Conservation (phyloP, 169 alveolate genomes). For the Eimeria necatrix region DNA sequence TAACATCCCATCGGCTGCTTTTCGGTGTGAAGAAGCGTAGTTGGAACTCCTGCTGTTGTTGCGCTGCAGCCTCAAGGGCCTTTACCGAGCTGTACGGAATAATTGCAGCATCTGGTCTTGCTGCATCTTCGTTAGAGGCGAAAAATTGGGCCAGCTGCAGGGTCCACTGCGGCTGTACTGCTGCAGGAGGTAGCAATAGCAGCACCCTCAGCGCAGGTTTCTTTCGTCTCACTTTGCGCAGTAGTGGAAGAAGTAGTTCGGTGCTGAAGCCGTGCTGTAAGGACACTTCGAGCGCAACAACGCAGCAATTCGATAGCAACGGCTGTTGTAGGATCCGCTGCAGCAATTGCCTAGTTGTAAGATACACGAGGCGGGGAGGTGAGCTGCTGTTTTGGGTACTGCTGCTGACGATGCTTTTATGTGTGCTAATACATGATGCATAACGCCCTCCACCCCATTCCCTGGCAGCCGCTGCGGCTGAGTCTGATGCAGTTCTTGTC, state of each 20-base stretch:
- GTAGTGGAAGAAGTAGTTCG: conserved; percentile 57
- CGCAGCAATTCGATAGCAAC: conserved; percentile 38
- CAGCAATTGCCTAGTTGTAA: conserved; percentile 41
- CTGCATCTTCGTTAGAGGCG: conserved; percentile 3
- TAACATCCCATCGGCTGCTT: conserved; percentile 54
- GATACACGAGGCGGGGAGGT: conserved; percentile 39
- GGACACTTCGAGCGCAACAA: conserved; percentile 40
- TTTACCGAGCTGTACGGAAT: conserved; percentile 19
- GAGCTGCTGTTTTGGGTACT: not conserved
- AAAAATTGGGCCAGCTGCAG: conserved; percentile 52
- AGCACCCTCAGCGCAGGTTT: conserved; percentile 53
- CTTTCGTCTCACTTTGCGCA: conserved; percentile 36
- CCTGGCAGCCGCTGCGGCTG: conserved; percentile 63
- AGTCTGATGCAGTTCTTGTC: conserved; percentile 31
- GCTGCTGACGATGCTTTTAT: not conserved
- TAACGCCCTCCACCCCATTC: conserved; percentile 40
- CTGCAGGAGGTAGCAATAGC: conserved; percentile 32
- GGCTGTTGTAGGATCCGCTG: conserved; percentile 60
- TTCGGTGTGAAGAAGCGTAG: conserved; percentile 17
- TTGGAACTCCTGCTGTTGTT: conserved; percentile 15
- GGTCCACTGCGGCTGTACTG: conserved; percentile 45
- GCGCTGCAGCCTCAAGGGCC: conserved; percentile 60
- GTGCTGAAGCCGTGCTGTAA: conserved; percentile 62
- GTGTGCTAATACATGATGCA: conserved; percentile 16
- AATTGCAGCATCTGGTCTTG: conserved; percentile 29